Base-by-base conservation (phyloP, 2,329 filamentous ascomycete species). In the Fusarium abutilonis region DNA sequence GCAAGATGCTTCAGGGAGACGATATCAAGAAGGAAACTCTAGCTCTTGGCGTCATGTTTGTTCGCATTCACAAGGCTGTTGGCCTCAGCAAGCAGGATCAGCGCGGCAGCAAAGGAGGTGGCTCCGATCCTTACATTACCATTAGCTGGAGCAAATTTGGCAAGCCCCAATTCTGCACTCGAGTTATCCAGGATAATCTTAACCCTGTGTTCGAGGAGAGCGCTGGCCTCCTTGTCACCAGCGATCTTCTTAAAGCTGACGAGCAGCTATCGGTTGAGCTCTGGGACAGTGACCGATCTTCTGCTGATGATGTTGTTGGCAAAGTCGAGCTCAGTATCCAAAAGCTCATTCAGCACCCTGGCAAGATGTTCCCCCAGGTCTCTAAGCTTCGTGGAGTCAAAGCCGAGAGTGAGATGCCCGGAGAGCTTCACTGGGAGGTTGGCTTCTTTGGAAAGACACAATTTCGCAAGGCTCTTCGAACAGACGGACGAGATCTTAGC, bases 141-240 rank as follows among this genome's bases (percentile, higher is more conserved):
- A 83, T 98, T 32, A 89, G 91, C 36, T 98, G 96, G 80, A 96
- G 92, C 70, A 97, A 98, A 75, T 98, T 97, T 69, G 91, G 91
- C 53, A 99, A 99, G 78, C 94, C 94, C 2, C 96, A 97, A 86
- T 98, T 97, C 77, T 97, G 93, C 76, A 98, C 95, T 2, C 88
- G 95, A 43, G 93, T 98, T 47, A 97, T 98, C 63, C 92, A 94
- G 48, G 94, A 98, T 71, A 90, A 97, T 67, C 83, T 97, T 51
- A 96, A 98, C 71, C 95, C 95, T 0, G 83, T 97, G 5, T 98
- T 96, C 81, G 91, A 95, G 70, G 95, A 98, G 77, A 91, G 87
- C 2, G 88, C 91, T 39, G 93, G 92, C 2, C 82, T 98, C 15
- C 80, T 97, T 14, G 91, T 99, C 6, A 97, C 91, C 0, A 85